Base-by-base conservation (phyloP, 495 filamentous ascomycete species). In the Penicillium bovifimosum region DNA sequence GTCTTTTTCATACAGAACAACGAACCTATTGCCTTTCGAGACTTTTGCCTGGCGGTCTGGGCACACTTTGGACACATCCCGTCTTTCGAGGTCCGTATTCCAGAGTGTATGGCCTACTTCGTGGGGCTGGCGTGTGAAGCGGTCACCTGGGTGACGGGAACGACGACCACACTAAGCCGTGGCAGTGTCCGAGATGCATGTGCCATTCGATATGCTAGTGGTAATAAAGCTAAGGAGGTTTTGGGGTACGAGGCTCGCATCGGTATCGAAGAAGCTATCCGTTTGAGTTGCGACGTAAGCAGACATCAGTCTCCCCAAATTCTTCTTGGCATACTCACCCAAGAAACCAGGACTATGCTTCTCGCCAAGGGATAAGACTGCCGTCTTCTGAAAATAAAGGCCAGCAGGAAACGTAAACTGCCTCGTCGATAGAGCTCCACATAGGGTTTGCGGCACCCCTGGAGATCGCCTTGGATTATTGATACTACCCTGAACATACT, bases 1-100 rank as follows among this genome's bases (percentile, higher is more conserved):
- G 78, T 74, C 13, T 81, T 86, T 58, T 84, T 82, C 63, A 79
- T 86, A 29, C 78, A 80, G 41, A 86, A 86, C 52, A 78, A 84
- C 44, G 76, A 86, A 56, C 80, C 78, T 14, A 75, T 83, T 27
- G 62, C 79, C 17, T 82, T 84, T 56, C 74, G 83, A 28, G 76
- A 81, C 61, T 81, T 85, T 50, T 79, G 81, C 45, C 64, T 83
- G 5, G 72, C 70, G 10, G 69, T 86, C 20, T 85, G 82, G 82
- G 72, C 65, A 8, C 69, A 81, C 47, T 84, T 84, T 47, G 77
- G 74, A 10, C 82, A 85, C 61, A 66, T 68, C 6, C 82, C 80
- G 32, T 67, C 67, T 3, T 78, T 71, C 53, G 61, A 78, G 46
- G 28, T 83, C 18, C 69, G 68, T 45, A 77, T 86, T n/a, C 82